Conservation (phyloP, 2,329 filamentous ascomycete species). For the Fusarium begoniae region DNA sequence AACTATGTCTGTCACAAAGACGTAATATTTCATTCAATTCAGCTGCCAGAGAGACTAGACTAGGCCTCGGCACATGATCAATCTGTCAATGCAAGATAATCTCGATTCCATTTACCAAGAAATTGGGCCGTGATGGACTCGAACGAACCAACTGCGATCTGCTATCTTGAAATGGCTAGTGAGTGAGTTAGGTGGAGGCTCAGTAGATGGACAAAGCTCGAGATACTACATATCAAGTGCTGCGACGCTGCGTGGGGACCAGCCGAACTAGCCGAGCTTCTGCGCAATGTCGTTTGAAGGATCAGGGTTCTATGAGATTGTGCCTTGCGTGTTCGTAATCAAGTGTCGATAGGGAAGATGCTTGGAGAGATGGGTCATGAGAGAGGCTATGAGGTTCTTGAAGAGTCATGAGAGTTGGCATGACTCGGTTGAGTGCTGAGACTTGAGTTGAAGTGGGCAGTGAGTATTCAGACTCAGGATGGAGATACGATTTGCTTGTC, state of each 20-base stretch:
- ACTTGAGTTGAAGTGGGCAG: neutral
- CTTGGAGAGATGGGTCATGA: neutral
- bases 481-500: neutral
- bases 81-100: neutral
- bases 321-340: neutral
- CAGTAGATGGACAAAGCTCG: neutral
- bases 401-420: neutral
- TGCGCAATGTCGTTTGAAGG: neutral
- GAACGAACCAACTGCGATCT: slow-evolving; percentile 1
- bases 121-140: neutral
- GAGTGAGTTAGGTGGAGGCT: slow-evolving; percentile 1
- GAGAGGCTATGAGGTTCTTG: neutral
- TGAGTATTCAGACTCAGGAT: neutral
- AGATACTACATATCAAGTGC: neutral
- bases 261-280: neutral
- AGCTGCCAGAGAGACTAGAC: neutral
- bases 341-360: neutral
- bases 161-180: slow-evolving; percentile 12
- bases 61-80: neutral
- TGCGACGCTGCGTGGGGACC: neutral
- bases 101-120: neutral
- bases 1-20: neutral
- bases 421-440: neutral
- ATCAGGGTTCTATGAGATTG: neutral
- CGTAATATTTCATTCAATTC: neutral